Conservation (phyloP, 345 rosid species). For the thale cress (Arabidopsis thaliana) region DNA sequence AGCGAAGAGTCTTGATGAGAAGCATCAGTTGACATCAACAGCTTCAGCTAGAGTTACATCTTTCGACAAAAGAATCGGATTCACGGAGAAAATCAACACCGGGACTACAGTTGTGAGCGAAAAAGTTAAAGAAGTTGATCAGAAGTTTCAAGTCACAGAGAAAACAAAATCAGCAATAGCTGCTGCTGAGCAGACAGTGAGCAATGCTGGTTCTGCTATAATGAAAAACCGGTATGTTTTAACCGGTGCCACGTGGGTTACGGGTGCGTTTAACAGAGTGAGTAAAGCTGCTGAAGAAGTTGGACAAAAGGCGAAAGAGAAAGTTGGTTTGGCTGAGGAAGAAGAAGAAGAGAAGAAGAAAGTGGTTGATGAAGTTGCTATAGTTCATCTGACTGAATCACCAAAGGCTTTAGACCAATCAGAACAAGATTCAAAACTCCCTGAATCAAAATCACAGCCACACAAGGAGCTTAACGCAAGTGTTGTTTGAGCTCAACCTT, state of each 20-base stretch:
- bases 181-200: slow-evolving; percentile 76
- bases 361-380: slow-evolving; percentile 66
- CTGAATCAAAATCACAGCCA: background rate
- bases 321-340: slow-evolving; percentile 52
- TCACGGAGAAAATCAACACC: slow-evolving; percentile 72
- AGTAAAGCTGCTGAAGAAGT: slow-evolving; percentile 93
- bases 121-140: slow-evolving; percentile 89
- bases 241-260: slow-evolving; percentile 73
- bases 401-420: slow-evolving; percentile 53
- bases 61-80: slow-evolving; percentile 74
- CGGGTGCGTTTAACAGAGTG: slow-evolving; percentile 80
- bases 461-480: background rate
- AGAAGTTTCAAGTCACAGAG: slow-evolving; percentile 86
- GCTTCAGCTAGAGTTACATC: slow-evolving; percentile 84
- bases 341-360: slow-evolving; percentile 77
- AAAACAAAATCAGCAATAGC: slow-evolving; percentile 86
- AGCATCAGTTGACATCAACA: slow-evolving; percentile 75
- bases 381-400: slow-evolving; percentile 67
- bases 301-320: slow-evolving; percentile 88
- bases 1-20: slow-evolving; percentile 81
- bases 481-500: slow-evolving; percentile 14
- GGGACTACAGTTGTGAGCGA: slow-evolving; percentile 66
- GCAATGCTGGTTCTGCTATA: slow-evolving; percentile 78
- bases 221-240: slow-evolving; percentile 82
- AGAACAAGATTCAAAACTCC: slow-evolving; percentile 20